phyloP scores from a whole-genome alignment of 768 basidiomycete genomes.

The Tylopilus felleus region DNA sequence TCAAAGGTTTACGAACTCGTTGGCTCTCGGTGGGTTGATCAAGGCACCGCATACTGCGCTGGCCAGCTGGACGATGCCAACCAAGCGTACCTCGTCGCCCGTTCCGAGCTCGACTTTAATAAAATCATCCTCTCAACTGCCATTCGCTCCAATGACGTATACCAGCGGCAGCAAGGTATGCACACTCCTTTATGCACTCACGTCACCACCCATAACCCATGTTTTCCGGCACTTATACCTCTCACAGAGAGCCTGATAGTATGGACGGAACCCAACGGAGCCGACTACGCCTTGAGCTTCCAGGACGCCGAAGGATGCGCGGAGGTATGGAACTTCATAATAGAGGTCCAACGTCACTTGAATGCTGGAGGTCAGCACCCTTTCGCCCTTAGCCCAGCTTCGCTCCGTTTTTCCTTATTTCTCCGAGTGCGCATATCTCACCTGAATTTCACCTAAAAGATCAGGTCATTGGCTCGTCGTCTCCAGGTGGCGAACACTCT shows the following conservation, averaged over 20 bases:
- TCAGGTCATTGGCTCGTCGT: constrained; percentile 50
- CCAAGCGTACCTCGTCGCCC: constrained; percentile 81
- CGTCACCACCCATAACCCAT: constrained; percentile 4
- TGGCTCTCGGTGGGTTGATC: constrained; percentile 89
- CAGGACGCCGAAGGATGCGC: constrained; percentile 94
- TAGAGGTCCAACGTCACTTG: constrained; percentile 86
- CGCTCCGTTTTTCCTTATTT: constrained; percentile 7
- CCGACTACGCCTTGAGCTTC: constrained; percentile 95
- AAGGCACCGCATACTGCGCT: constrained; percentile 95
- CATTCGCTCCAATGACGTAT: constrained; percentile 79
- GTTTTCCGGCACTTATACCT: constrained; percentile 11
- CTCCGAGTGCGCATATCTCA: constrained; percentile 19
- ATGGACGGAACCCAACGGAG: constrained; percentile 95
- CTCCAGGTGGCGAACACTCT: constrained; percentile 60
- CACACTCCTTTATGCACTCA: constrained; percentile 11
- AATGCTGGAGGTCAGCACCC: constrained; percentile 52
- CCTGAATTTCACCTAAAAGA: constrained; percentile 38
- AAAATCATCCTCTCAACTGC: constrained; percentile 75
- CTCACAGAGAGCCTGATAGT: constrained; percentile 90
- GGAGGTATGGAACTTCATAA: constrained; percentile 97
- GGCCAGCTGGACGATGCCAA: constrained; percentile 78
- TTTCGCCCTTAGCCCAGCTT: constrained; percentile 20
- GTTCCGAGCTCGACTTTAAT: constrained; percentile 68
- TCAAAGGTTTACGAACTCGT: constrained; percentile 91
- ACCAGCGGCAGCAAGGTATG: constrained; percentile 83